phyloP scores from a whole-genome alignment of 139 green algal genomes.

The Microglena sp. region DNA sequence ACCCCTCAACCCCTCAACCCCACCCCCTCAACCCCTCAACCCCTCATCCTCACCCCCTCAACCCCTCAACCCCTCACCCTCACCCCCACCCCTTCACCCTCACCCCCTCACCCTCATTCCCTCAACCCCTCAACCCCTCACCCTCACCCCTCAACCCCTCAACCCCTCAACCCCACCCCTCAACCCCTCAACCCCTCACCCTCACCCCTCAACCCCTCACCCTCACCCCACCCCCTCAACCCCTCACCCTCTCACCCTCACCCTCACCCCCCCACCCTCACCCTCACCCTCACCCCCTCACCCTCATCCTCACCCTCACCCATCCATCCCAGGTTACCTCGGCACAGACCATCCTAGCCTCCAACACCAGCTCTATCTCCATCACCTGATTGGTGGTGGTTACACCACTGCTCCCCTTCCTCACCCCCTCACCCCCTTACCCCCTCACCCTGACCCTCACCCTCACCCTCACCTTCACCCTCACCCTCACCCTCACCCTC shows the following conservation, averaged over 20 bases:
- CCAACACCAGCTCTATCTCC: conserved; percentile 87
- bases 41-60: too few relatives aligned
- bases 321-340: conserved; percentile 29
- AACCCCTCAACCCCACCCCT: neutral
- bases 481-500: too few relatives aligned
- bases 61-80: too few relatives aligned
- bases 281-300: neutral
- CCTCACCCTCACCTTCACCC: too few relatives aligned
- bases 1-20: too few relatives aligned
- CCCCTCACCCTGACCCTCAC: neutral
- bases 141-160: neutral
- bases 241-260: neutral
- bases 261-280: too few relatives aligned
- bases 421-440: neutral
- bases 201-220: neutral
- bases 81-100: too few relatives aligned
- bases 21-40: too few relatives aligned
- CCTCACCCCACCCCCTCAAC: neutral
- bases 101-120: neutral
- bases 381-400: conserved; percentile 81
- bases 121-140: neutral
- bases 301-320: too few relatives aligned
- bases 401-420: too few relatives aligned
- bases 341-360: conserved; percentile 68
- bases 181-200: neutral